A percentile compares a stretch with the other conserved stretches of the same genome.
Conservation (phyloP, 306 rosid species). For the Pterocarpus santalinus region DNA sequence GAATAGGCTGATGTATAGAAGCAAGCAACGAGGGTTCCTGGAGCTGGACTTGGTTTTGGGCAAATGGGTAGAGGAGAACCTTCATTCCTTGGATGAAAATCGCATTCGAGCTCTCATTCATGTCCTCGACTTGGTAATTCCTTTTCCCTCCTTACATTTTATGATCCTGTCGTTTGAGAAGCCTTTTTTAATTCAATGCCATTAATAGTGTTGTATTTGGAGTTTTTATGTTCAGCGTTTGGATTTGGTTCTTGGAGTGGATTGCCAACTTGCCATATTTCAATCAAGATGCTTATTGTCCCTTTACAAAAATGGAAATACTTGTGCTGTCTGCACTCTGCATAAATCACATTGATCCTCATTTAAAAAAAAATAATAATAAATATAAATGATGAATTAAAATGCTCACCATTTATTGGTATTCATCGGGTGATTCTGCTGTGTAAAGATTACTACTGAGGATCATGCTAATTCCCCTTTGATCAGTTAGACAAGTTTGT, state of each 20-base stretch:
- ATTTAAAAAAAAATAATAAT: not conserved
- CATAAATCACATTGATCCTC: not conserved
- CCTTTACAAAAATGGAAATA: no score
- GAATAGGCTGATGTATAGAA: slow-evolving; percentile 75
- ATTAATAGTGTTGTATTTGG: not conserved
- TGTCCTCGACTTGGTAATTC: slow-evolving; percentile 79
- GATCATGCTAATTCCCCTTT: not conserved
- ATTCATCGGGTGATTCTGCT: not conserved
- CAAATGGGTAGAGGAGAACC: slow-evolving; percentile 87
- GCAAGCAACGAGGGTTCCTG: slow-evolving; percentile 90
- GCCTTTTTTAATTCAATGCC: not conserved
- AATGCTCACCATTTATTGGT: not conserved
- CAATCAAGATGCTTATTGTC: not conserved
- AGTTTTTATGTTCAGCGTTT: not conserved
- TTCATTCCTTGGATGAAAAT: slow-evolving; percentile 75
- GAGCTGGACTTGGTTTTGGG: slow-evolving; percentile 93
- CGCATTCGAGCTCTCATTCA: slow-evolving; percentile 68
- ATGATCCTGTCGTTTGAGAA: no score
- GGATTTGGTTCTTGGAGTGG: not conserved
- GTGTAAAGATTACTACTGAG: not conserved
- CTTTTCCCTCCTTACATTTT: not conserved
- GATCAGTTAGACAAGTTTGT: not conserved
- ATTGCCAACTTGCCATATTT: not conserved
- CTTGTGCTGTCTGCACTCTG: no score
- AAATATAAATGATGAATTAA: not conserved